Evolutionary conservation across 2,329 filamentous ascomycete genomes (phyloP).

Genomic region (Epichloe baconii): DNA sequence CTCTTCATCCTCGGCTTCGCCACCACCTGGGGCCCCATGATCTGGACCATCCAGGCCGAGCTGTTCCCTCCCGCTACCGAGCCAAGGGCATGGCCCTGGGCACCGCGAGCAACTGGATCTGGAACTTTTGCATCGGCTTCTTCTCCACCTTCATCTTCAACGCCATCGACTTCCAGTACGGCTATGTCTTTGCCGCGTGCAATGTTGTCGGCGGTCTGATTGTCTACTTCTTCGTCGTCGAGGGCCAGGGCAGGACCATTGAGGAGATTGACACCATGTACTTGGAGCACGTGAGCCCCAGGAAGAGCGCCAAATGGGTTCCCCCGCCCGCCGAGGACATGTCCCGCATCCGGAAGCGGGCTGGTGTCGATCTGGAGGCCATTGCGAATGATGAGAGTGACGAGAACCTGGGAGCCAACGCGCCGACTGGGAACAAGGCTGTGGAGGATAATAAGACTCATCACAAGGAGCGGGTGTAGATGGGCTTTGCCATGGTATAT

Average conservation of each 20-base stretch:
- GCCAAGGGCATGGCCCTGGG: slow-evolving; percentile 40
- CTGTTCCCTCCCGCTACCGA: slow-evolving; percentile 32
- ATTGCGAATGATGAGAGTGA: slow-evolving; percentile 2
- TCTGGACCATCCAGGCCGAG: slow-evolving; percentile 47
- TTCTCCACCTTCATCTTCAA: slow-evolving; percentile 25
- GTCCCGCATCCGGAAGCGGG: slow-evolving; percentile 26
- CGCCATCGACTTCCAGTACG: slow-evolving; percentile 36
- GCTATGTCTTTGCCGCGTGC: slow-evolving; percentile 40
- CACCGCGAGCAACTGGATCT: slow-evolving; percentile 31
- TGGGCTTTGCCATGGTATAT: not conserved
- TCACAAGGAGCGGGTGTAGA: not conserved
- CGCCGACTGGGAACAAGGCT: not conserved
- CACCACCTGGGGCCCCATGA: slow-evolving; percentile 35
- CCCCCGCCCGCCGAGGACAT: slow-evolving; percentile 33
- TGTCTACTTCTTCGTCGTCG: slow-evolving; percentile 42
- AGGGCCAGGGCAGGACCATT: slow-evolving; percentile 41
- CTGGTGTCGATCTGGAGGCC: slow-evolving; percentile 25
- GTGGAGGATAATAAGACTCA: not conserved
- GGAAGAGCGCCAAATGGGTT: slow-evolving; percentile 45
- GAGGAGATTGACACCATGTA: slow-evolving; percentile 41
- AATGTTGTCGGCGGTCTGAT: slow-evolving; percentile 36
- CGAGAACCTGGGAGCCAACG: not conserved
- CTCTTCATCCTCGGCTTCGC: slow-evolving; percentile 42
- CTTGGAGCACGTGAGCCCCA: slow-evolving; percentile 48
- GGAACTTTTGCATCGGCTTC: slow-evolving; percentile 27